Base-by-base conservation (phyloP, 805 yeast species). In the Cyberlindnera bimundalis region DNA sequence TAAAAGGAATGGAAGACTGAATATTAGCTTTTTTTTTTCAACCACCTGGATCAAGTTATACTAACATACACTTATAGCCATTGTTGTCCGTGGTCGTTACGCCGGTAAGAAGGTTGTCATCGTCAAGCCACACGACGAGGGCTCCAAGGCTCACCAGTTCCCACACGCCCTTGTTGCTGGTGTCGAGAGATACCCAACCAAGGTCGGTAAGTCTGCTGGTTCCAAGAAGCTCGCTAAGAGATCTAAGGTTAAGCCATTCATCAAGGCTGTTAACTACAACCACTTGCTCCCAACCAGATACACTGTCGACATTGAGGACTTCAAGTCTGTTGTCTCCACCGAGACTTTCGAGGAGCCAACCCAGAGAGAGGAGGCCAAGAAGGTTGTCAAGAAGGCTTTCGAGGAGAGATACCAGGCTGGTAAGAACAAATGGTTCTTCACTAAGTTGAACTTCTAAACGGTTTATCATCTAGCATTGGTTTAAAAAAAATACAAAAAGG, bases 101-200 rank as follows among this genome's bases (percentile, higher is more conserved):
- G 99, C 99, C 72, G 99, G 99, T 81, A 91, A 90, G 86, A 93
- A 93, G 85, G 99, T 93, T 60, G 99, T 93, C 71, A 89, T 93
- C 69, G 90, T 93, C 70, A 89, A 87, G 76, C 93, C 96, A 62
- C 95, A 86, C 71, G 98, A 93, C 68, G 97, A 93, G 68, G 99
- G 99, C 70, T 79, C 98, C 78, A 93, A 93, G 79, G 70, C 93
- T 56, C 97, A 91, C 81, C 93, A 95, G 66, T 93, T 89, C 86
- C 96, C 96, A 71, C 98, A 93, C 67, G 99, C 99, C 70, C 80
- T 93, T 64, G 99, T 93, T 67, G 98, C 96, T 60, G 99, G 99
- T 82, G 82, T 93, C 61, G 99, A 93, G 81, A 86, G 96, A 74
- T 85, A 84, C 75, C 99, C 99, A 74, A 77, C 85, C 70, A 90